Evolutionary conservation across 2,329 filamentous ascomycete species (phyloP), one percentile per base, ranked within the genome.

Genomic region (Curvularia sp.): DNA sequence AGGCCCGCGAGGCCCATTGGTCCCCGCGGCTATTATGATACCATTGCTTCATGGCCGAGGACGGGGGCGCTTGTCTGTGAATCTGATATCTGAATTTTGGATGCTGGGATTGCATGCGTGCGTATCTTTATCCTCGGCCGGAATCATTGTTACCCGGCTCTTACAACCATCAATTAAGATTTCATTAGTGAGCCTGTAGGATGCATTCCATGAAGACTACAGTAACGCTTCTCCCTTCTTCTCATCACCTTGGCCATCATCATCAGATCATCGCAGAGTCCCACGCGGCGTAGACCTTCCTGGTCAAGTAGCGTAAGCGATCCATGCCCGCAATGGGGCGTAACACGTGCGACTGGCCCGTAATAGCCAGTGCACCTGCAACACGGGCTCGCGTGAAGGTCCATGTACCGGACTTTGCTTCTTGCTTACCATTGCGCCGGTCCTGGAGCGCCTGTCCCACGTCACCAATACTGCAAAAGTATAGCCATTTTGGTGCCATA

Each of bases 191-290:
- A 49, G 15, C 33, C 43, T 55, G 28, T 35, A 20, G 31, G 33
- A 31, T 2, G 46, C 50, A 33, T 22, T n/a, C 24, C 49, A 20
- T 13, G 22, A 49, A 50, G 28, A 41, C 12, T 35, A 10, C 31
- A 35, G 49, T 55, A 48, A 42, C 33, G 46, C 33, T 30, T 43
- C 47, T 50, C 61, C 55, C 48, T 13, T 39, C 18, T 12, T 38
- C 35, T 38, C 13, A n/a, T 5, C 2, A 38, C 15, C 28, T 44
- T n/a, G n/a, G 39, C 38, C 38, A 53, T 35, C 26, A 31, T 53
- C 59, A 56, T 64, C 58, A 62, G 64, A 69, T 69, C 71, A 72
- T 72, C 66, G 58, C 54, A 44, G 42, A 50, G 62, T 62, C 58
- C 61, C 65, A 58, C 63, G 57, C 61, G 50, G 60, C 58, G 41